phyloP scores from a whole-genome alignment of 192 early-diverging fungal species.

The Coemansia sp. region DNA sequence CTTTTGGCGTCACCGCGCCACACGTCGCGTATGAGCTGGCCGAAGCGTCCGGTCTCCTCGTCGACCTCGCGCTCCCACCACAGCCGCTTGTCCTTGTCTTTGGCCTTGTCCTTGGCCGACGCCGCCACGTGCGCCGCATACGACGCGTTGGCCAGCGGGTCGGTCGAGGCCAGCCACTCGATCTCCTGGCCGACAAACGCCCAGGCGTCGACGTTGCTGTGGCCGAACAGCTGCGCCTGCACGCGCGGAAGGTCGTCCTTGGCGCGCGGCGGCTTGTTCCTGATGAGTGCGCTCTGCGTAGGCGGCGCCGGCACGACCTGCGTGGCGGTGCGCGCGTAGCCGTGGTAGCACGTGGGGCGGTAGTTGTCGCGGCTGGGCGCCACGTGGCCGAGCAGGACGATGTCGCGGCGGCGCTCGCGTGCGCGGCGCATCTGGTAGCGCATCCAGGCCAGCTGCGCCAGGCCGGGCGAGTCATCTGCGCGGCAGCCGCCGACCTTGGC shows the following conservation, averaged over 20 bases:
- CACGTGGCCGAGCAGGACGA: constrained; percentile 68
- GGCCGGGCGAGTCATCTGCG: constrained; percentile 57
- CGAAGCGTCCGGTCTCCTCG: constrained; percentile 38
- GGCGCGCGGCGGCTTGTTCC: neutral
- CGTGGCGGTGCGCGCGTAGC: constrained; percentile 52
- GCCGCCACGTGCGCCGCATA: too few species aligned
- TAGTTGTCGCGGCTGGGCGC: constrained; percentile 58
- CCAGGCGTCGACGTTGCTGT: constrained; percentile 72
- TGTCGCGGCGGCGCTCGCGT: constrained; percentile 42
- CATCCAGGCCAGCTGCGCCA: constrained; percentile 68
- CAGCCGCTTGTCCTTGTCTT: constrained; percentile 13
- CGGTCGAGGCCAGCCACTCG: constrained; percentile 14
- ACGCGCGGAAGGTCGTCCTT: constrained; percentile 5
- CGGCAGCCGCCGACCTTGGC: constrained; percentile 64
- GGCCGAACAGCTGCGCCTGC: constrained; percentile 69
- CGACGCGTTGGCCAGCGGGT: constrained; percentile 5
- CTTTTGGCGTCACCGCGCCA: too few species aligned
- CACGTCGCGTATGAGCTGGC: constrained; percentile 31
- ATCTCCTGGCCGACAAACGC: constrained; percentile 54
- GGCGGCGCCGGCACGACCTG: constrained; percentile 25
- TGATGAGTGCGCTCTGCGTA: neutral
- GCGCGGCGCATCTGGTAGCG: constrained; percentile 56
- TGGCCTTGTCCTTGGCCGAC: neutral
- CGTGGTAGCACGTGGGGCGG: constrained; percentile 48
- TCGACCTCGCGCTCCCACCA: constrained; percentile 43